phyloP scores from a whole-genome alignment of 2,329 filamentous ascomycete species.

The Geosmithia morbida region DNA sequence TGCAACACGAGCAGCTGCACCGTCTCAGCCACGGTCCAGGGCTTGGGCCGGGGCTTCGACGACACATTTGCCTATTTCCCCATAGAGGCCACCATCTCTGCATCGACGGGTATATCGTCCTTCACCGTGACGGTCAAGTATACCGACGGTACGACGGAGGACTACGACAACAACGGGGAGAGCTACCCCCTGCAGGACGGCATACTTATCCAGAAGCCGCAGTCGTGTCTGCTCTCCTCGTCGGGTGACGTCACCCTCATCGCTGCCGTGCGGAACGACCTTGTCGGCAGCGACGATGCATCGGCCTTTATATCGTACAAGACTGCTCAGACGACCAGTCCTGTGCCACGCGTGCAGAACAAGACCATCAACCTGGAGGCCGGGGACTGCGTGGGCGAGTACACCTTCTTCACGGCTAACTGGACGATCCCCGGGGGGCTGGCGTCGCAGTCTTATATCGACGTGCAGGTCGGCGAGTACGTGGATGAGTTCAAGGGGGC shows the following conservation, averaged over 20 bases:
- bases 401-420: slow-evolving; percentile 30
- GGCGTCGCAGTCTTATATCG: slow-evolving; percentile 28
- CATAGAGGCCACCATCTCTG: slow-evolving; percentile 33
- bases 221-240: slow-evolving; percentile 34
- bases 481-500: slow-evolving; percentile 34
- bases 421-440: slow-evolving; percentile 28
- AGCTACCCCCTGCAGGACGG: slow-evolving; percentile 39
- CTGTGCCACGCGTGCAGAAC: slow-evolving; percentile 24
- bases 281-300: slow-evolving; percentile 19
- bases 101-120: slow-evolving; percentile 45
- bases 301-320: slow-evolving; percentile 28
- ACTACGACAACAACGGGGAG: slow-evolving; percentile 42
- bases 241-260: slow-evolving; percentile 27
- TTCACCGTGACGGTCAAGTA: slow-evolving; percentile 38
- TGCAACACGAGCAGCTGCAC: slow-evolving; percentile 27
- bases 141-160: slow-evolving; percentile 27
- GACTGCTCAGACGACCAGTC: slow-evolving; percentile 21
- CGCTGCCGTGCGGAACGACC: slow-evolving; percentile 34
- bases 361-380: slow-evolving; percentile 22
- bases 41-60: slow-evolving; percentile 40
- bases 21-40: slow-evolving; percentile 29
- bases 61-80: slow-evolving; percentile 43
- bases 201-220: slow-evolving; percentile 37
- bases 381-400: slow-evolving; percentile 28
- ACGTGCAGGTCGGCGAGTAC: slow-evolving; percentile 25